Conservation (phyloP, 768 basidiomycete genomes). For the Xerocomus brunneocitrinus region DNA sequence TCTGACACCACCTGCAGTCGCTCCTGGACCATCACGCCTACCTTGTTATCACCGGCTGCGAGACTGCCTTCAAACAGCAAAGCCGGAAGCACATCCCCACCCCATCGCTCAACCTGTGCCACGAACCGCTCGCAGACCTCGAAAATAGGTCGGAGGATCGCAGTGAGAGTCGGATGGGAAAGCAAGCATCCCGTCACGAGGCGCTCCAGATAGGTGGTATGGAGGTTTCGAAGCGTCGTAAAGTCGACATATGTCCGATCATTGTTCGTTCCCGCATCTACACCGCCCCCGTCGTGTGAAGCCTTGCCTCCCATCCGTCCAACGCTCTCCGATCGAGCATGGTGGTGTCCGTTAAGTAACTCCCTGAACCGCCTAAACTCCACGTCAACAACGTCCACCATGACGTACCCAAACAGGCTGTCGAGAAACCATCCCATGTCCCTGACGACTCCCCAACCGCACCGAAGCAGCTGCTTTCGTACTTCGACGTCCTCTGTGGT, state of each 20-base stretch:
- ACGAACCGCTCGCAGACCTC: constrained; percentile 84
- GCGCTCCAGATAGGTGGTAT: constrained; percentile 75
- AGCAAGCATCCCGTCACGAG: constrained; percentile 77
- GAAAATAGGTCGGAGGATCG: constrained; percentile 65
- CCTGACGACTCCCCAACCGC: constrained; percentile 82
- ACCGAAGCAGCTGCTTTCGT: constrained; percentile 62
- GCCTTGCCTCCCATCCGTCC: constrained; percentile 8
- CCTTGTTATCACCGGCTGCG: constrained; percentile 44
- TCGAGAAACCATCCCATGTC: constrained; percentile 93
- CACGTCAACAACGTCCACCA: constrained; percentile 85
- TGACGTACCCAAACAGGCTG: constrained; percentile 75
- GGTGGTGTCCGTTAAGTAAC: constrained; percentile 36
- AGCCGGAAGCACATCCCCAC: constrained; percentile 83
- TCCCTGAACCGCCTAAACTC: constrained; percentile 74
- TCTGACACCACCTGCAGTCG: constrained; percentile 64
- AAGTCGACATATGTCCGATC: constrained; percentile 61
- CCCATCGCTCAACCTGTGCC: constrained; percentile 89
- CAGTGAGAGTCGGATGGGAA: constrained; percentile 56
- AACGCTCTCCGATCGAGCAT: constrained; percentile 19
- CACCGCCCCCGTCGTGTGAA: constrained; percentile 2
- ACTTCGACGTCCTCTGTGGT: constrained; percentile 64
- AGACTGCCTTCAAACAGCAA: constrained; percentile 79
- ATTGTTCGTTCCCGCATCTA: constrained; percentile 23
- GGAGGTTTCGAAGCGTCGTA: constrained; percentile 77
- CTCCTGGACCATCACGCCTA: constrained; percentile 71